These are phyloP conservation scores for Aspergillus baeticus DNA, from an alignment of 495 filamentous ascomycete species.

Conservation along the genomic window DNA sequence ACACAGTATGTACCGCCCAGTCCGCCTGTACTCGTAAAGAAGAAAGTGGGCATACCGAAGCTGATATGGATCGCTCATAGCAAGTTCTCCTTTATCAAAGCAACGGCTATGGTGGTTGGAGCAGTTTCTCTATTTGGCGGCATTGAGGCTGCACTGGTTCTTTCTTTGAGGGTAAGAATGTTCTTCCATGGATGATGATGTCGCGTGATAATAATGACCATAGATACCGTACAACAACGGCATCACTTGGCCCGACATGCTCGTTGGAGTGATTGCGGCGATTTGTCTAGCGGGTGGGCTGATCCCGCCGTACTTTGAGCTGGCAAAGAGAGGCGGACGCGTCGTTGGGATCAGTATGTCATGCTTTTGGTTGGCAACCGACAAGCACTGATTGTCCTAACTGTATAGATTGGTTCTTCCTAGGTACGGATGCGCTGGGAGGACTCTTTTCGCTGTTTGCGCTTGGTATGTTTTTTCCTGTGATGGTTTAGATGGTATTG, in stretches of 20 bases:
- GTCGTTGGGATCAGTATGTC: slow-evolving; percentile 67
- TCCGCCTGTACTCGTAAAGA: neutral
- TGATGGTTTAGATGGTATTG: slow-evolving; percentile 5
- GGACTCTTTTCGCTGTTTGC: slow-evolving; percentile 76
- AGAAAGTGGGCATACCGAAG: too few species aligned
- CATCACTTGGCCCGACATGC: slow-evolving; percentile 54
- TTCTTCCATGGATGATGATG: neutral
- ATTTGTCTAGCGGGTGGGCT: slow-evolving; percentile 60
- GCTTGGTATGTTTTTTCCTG: slow-evolving; percentile 45
- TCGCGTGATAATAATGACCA: neutral
- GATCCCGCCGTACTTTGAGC: slow-evolving; percentile 68
- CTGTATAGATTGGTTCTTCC: slow-evolving; percentile 55
- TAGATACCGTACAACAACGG: slow-evolving; percentile 55
- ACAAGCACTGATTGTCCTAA: neutral
- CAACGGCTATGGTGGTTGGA: slow-evolving; percentile 36
- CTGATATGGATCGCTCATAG: neutral
- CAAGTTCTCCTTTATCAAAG: slow-evolving; percentile 35
- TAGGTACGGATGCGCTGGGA: slow-evolving; percentile 67
- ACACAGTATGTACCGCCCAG: slow-evolving; percentile 44
- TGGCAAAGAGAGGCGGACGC: slow-evolving; percentile 67
- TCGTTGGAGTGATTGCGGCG: slow-evolving; percentile 61
- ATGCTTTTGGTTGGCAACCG: neutral
- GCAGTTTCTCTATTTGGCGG: slow-evolving; percentile 52
- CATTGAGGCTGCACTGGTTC: slow-evolving; percentile 58
- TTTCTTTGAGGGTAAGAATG: slow-evolving; percentile 61